phyloP scores from a whole-genome alignment of 441 rosid species.

The Raphanus hybrid region DNA sequence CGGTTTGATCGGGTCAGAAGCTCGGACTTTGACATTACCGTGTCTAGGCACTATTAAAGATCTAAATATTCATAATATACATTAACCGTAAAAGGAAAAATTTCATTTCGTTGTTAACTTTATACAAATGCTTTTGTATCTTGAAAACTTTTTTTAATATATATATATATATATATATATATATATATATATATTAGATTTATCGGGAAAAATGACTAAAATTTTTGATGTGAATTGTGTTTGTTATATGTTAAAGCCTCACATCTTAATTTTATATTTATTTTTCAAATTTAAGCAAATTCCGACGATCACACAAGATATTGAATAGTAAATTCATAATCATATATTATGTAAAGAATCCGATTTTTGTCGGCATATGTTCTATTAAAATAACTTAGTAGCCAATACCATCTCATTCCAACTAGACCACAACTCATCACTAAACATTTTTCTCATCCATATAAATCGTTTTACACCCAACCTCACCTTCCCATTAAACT shows the following conservation, averaged over 20 bases:
- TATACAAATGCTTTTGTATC: background rate
- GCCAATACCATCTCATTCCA: slow-evolving; percentile 50
- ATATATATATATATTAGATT: background rate
- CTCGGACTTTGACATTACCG: too few species aligned
- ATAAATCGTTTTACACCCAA: slow-evolving; percentile 32
- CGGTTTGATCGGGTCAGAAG: too few species aligned
- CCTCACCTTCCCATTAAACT: slow-evolving; percentile 24
- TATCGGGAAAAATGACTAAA: background rate
- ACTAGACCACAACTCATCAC: slow-evolving; percentile 29
- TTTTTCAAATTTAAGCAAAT: background rate
- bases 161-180: too few species aligned
- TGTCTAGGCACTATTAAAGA: too few species aligned
- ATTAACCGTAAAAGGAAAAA: background rate
- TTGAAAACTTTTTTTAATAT: too few species aligned
- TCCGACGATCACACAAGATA: background rate
- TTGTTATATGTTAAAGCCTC: background rate
- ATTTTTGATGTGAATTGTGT: background rate
- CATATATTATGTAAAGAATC: background rate
- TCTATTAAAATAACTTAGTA: background rate
- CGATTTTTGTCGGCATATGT: slow-evolving; percentile 28
- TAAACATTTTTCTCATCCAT: slow-evolving; percentile 36
- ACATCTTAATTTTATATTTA: background rate
- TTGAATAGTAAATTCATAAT: background rate
- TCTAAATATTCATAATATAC: background rate
- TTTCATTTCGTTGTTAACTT: background rate